Conservation (phyloP, 73 alveolate genomes). For the Tetrahymena borealis region DNA sequence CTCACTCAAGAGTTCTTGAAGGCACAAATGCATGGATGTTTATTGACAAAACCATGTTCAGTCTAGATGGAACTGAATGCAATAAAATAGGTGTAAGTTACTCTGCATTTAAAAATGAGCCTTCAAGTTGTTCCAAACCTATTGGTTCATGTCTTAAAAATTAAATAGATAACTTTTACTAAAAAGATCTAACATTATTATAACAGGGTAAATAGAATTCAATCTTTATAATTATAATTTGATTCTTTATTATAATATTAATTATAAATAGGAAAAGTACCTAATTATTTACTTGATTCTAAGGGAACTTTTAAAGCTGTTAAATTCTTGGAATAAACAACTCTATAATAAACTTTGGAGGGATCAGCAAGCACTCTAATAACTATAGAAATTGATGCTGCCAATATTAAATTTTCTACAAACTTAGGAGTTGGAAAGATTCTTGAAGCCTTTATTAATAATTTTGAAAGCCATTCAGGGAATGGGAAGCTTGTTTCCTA, state of each 20-base stretch:
- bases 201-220: not conserved
- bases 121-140: slow-evolving; percentile 48
- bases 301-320: slow-evolving; percentile 23
- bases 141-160: slow-evolving; percentile 50
- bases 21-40: slow-evolving; percentile 52
- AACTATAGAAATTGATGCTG: slow-evolving; percentile 58
- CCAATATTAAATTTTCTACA: slow-evolving; percentile 43
- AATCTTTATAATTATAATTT: not conserved
- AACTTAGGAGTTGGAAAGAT: slow-evolving; percentile 57
- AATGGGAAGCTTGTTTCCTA: slow-evolving; percentile 44
- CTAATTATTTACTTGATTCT: slow-evolving; percentile 30
- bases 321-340: not conserved
- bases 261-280: slow-evolving; percentile 35
- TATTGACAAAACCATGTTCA: slow-evolving; percentile 47
- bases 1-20: slow-evolving; percentile 26
- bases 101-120: slow-evolving; percentile 50
- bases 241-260: not conserved
- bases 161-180: slow-evolving; percentile 44
- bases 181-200: slow-evolving; percentile 22
- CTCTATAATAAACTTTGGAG: slow-evolving; percentile 12
- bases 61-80: slow-evolving; percentile 61
- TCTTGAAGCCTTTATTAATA: not conserved
- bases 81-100: slow-evolving; percentile 66
- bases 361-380: slow-evolving; percentile 56
- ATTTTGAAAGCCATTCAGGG: slow-evolving; percentile 44